Base-by-base conservation (phyloP, 2,329 filamentous ascomycete species). In the Celoporthe dispersa region DNA sequence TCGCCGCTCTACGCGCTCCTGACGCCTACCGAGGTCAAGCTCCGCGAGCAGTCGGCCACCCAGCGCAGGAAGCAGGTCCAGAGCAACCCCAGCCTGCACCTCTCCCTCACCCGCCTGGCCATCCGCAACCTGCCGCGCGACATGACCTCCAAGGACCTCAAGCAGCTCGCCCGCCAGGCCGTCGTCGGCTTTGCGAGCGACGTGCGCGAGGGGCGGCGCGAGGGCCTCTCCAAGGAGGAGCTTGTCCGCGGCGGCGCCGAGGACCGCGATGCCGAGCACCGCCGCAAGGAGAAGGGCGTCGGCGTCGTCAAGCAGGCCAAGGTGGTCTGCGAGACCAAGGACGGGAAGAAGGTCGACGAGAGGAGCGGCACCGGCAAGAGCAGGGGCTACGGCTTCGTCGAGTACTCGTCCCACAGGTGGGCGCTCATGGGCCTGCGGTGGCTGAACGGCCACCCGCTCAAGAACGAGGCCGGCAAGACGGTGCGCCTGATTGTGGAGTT, bases 331-430 rank as follows among this genome's bases (percentile, higher is more conserved):
- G 96, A 99, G 83, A 92, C 91, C 68, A 88, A 88, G 48, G 90
- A 96, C 75, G 96, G 96, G 61, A 89, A 89, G 76, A 98, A 98
- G 83, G 89, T 97, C 19, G 81, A 86, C 11, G 94, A 97, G 81
- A 86, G 88, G 59, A 89, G 85, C 65, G 94, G 92, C 9, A 94
- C 90, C 8, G 94, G 94, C 62, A 88, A 92, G 78, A 96, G 92
- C 79, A 89, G 95, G 79, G 96, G 96, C 6, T 99, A 99, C 79
- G 96, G 97, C 16, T 99, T 99, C 83, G 92, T 99, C 74, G 96
- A 99, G 82, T 99, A 98, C 81, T 92, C 90, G 73, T 96, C 93
- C 39, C 96, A 99, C 78, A 91, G 96, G 64, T 95, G 92, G 85
- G 96, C 96, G 19, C 86, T 99, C 53, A 98, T 98, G 93, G 96